A percentile compares a stretch with the other conserved stretches of the same genome.
phyloP scores from a whole-genome alignment of 208 protist species.

The Trypanosomatidae sp. region DNA sequence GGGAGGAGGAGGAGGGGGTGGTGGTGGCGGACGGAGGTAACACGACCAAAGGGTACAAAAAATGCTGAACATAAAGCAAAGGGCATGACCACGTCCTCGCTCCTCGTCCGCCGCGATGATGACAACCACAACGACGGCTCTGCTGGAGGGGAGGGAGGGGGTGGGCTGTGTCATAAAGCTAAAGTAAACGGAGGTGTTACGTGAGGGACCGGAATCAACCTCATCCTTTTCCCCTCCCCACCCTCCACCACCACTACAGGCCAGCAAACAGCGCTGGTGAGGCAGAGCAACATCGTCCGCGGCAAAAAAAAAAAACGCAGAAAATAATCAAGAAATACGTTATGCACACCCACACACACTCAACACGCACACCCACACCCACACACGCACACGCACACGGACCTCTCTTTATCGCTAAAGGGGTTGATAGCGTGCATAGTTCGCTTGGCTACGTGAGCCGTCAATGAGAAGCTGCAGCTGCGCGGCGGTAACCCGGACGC shows the following conservation, averaged over 20 bases:
- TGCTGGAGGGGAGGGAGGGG: neutral
- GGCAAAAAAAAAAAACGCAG: neutral
- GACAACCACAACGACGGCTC: neutral
- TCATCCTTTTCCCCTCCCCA: neutral
- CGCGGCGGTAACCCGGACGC: slow-evolving; percentile 22
- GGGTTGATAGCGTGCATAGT: slow-evolving; percentile 13
- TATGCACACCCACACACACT: neutral
- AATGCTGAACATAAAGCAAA: neutral
- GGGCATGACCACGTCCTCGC: neutral
- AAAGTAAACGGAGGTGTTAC: neutral
- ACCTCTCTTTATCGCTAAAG: slow-evolving; percentile 3
- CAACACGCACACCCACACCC: neutral
- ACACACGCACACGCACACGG: neutral
- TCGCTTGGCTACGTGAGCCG: slow-evolving; percentile 15
- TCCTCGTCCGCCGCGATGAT: neutral
- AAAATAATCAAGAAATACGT: too few relatives aligned
- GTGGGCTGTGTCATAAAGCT: neutral
- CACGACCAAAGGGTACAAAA: neutral
- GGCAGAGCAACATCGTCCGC: neutral
- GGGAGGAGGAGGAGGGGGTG: neutral
- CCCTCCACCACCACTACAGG: neutral
- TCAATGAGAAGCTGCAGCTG: slow-evolving; percentile 27
- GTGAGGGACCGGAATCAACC: neutral
- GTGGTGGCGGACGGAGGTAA: neutral
- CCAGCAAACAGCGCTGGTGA: neutral